A percentile compares a stretch with the other conserved stretches of the same genome.
Evolutionary conservation across 257 asterid species (phyloP).

Genomic region (Nicotiana knightiana): DNA sequence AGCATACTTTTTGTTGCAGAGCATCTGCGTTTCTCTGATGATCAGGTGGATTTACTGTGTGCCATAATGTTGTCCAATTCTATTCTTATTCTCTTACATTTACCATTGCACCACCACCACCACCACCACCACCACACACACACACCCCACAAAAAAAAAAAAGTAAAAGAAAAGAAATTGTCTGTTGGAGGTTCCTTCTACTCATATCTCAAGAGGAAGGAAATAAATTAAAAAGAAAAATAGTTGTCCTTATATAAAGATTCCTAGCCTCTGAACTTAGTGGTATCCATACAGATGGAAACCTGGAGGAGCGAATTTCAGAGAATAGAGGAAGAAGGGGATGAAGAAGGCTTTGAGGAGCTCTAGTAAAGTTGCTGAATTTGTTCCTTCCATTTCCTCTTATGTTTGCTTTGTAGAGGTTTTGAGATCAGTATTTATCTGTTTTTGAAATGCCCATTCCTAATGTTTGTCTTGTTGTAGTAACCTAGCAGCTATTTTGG

Average conservation of each 20-base stretch:
- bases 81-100: not conserved
- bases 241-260: not conserved
- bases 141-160: too few species aligned
- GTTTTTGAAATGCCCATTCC: not conserved
- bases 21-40: slow-evolving; percentile 76
- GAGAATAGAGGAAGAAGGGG: slow-evolving; percentile 78
- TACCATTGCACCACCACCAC: too few species aligned
- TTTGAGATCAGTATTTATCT: not conserved
- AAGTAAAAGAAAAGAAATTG: too few species aligned
- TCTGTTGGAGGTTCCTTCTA: too few species aligned
- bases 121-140: too few species aligned
- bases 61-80: not conserved
- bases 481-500: not conserved
- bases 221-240: too few species aligned
- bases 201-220: too few species aligned
- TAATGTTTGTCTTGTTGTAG: too few species aligned
- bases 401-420: too few species aligned
- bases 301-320: slow-evolving; percentile 64
- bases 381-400: not conserved
- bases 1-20: slow-evolving; percentile 52
- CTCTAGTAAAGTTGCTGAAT: slow-evolving; percentile 21
- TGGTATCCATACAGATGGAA: slow-evolving; percentile 47
- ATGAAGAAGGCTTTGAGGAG: slow-evolving; percentile 93
- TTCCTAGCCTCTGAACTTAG: not conserved
- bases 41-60: slow-evolving; percentile 43